Base-by-base conservation (phyloP, 208 protist genomes). In the Porcisia hertigi region DNA sequence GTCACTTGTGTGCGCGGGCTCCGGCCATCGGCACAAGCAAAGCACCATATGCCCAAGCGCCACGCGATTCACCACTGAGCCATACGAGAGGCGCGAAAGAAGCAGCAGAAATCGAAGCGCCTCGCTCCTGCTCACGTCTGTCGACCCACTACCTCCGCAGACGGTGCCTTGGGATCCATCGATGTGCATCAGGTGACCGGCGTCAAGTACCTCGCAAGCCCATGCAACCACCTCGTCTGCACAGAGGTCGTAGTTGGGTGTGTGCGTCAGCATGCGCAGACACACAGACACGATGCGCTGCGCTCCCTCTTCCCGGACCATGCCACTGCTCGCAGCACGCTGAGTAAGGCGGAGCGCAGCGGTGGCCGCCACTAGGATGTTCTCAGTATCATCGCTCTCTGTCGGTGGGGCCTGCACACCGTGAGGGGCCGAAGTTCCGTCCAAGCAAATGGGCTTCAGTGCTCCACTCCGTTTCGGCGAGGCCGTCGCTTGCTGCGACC, bases 201-300 rank as follows among this genome's bases (percentile, higher is more conserved):
- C 47, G n/a, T 84, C 73, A 64, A 86, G 52, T 16, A 87, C 43
- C 18, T 65, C 73, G 45, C 75, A 81, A 1, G 70, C 65, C 75
- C 88, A 79, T 43, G 23, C 57, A 23, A 87, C 73, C 45, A 82
- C 84, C 20, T 64, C 75, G 12, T 57, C 39, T 52, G 76, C 66
- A 8, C 69, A 73, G 45, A 91, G 54, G 58, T 93, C 86, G 76
- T 88, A 91, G 71, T 91, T 93, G 20, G 89, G 89, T 16, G 83
- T 58, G 67, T 90, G 73, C 16, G 89, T 71, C 16, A 84, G 55
- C 49, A 91, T 73, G 4, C 39, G 60, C 36, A 89, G 62, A 43
- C 83, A 77, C 20, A 36, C 60, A 60, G 76, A 73, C 36, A 82
- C 66, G 23, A 65, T 58, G 23, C 81, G 80, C 20, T 36, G 55